Evolutionary conservation across 2,329 filamentous ascomycete species (phyloP).

Genomic region (Talaromyces piceae): DNA sequence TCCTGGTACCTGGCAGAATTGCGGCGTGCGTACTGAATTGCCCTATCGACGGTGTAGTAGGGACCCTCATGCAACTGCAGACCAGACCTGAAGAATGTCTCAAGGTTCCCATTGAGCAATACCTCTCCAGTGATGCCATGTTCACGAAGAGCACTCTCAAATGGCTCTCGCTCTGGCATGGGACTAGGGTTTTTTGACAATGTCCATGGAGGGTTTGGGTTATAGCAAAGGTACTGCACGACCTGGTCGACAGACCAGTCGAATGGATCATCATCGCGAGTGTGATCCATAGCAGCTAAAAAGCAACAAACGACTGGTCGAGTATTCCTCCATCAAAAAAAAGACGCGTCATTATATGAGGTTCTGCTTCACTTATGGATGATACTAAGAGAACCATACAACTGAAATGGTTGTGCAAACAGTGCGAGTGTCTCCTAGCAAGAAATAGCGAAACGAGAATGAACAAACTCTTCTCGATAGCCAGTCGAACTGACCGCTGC

Average conservation of each 20-base stretch:
- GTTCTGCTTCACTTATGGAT: neutral
- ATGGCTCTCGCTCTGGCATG: slow-evolving; percentile 45
- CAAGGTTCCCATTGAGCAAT: slow-evolving; percentile 28
- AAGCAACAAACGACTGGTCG: neutral
- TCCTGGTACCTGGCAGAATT: slow-evolving; percentile 7
- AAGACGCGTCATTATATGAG: neutral
- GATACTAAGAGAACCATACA: neutral
- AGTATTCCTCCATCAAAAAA: neutral
- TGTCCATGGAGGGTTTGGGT: slow-evolving; percentile 39
- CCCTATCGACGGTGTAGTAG: slow-evolving; percentile 8
- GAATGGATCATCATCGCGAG: slow-evolving; percentile 56
- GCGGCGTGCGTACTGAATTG: slow-evolving; percentile 8
- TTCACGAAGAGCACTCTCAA: slow-evolving; percentile 52
- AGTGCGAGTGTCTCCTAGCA: no score
- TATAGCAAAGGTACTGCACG: slow-evolving; percentile 56
- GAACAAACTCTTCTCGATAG: no score
- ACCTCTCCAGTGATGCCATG: slow-evolving; percentile 60
- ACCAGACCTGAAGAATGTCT: slow-evolving; percentile 6
- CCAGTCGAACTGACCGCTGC: neutral
- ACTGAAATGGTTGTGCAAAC: no score
- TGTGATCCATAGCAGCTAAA: slow-evolving; percentile 18
- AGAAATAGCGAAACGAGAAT: no score
- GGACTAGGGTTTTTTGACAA: slow-evolving; percentile 20
- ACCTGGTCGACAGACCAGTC: slow-evolving; percentile 64
- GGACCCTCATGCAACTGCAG: slow-evolving; percentile 9